phyloP scores from a whole-genome alignment of 768 basidiomycete species.

The Dacryopinax primogenitus region DNA sequence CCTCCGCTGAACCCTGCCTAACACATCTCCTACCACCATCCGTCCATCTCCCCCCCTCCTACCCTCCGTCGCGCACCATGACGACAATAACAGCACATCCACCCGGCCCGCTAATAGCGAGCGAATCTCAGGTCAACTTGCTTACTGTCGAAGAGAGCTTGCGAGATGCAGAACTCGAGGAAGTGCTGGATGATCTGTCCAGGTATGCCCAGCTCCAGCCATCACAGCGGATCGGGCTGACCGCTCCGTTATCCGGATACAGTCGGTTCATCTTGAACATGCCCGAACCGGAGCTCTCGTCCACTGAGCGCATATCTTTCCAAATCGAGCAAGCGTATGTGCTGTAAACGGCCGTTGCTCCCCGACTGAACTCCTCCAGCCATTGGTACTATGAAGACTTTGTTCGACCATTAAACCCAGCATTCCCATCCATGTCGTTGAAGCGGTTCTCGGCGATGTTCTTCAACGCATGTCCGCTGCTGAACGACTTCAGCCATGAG shows the following conservation, averaged over 20 bases:
- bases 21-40: neutral
- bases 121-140: neutral
- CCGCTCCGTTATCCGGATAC: slow-evolving; percentile 10
- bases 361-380: slow-evolving; percentile 32
- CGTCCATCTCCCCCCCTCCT: neutral
- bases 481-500: slow-evolving; percentile 71
- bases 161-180: slow-evolving; percentile 54
- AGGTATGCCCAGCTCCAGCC: slow-evolving; percentile 39
- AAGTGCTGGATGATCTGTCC: slow-evolving; percentile 82
- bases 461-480: slow-evolving; percentile 70
- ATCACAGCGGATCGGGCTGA: slow-evolving; percentile 16
- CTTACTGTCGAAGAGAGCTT: neutral
- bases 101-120: neutral
- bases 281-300: slow-evolving; percentile 81
- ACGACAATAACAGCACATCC: neutral
- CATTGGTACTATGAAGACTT: slow-evolving; percentile 99
- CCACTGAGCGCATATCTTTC: slow-evolving; percentile 89
- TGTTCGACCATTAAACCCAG: slow-evolving; percentile 78
- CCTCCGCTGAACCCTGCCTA: neutral
- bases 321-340: slow-evolving; percentile 98
- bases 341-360: slow-evolving; percentile 14
- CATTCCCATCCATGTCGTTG: slow-evolving; percentile 74
- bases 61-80: neutral
- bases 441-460: slow-evolving; percentile 89
- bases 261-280: slow-evolving; percentile 96